Percentiles rank a stretch among this genome's conserved stretches.
Conservation (phyloP, 2,329 filamentous ascomycete species). For the Alternaria rosae region DNA sequence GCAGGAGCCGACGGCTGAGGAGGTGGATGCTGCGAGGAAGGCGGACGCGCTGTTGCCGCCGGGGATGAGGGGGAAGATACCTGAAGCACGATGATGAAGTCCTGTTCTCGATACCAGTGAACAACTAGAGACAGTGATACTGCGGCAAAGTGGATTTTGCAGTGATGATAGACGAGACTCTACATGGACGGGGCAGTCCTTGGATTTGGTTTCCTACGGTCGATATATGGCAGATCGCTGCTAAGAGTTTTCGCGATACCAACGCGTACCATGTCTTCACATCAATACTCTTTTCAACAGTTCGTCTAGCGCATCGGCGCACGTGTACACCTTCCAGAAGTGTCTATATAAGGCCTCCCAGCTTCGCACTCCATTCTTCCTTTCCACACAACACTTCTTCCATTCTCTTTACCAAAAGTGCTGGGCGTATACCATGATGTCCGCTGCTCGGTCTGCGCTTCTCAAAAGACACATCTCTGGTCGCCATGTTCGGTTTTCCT, state of each 20-base stretch:
- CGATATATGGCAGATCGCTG: background rate
- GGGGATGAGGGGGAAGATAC: background rate
- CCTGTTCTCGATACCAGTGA: too few relatives aligned
- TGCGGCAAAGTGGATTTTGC: background rate
- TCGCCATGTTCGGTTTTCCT: background rate
- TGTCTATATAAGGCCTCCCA: background rate
- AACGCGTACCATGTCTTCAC: background rate
- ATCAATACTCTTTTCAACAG: accelerated
- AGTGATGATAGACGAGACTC: background rate
- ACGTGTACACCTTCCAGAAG: background rate
- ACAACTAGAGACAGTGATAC: too few relatives aligned
- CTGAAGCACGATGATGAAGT: background rate
- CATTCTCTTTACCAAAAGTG: background rate
- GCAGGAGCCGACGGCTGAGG: conserved; percentile 53
- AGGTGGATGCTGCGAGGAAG: conserved; percentile 49
- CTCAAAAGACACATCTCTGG: background rate
- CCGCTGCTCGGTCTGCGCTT: background rate
- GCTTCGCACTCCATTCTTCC: accelerated
- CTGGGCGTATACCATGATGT: too few relatives aligned
- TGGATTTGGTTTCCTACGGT: background rate
- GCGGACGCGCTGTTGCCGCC: conserved; percentile 16
- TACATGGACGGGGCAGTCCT: too few relatives aligned
- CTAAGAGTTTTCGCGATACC: too few relatives aligned
- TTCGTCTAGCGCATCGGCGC: background rate
- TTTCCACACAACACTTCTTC: background rate